Percentiles rank a stretch among this genome's conserved stretches.
These are phyloP conservation scores for Tilletia caries DNA, from an alignment of 1,284 basidiomycete species.

Conservation along the genomic window DNA sequence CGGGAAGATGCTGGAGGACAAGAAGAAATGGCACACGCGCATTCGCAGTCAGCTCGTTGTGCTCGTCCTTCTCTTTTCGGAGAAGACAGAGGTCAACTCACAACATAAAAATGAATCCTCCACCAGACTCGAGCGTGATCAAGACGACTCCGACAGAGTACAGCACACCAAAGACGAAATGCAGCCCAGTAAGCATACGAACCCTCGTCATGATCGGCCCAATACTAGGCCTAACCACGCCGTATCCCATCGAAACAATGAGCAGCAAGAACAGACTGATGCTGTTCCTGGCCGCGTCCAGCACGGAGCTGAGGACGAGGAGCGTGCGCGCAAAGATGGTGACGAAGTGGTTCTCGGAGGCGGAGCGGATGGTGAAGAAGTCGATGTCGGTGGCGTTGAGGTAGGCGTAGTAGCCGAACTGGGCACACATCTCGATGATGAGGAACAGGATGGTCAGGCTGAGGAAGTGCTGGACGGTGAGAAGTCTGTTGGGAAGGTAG, in stretches of 20 bases:
- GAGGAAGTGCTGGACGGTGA: constrained; percentile 73
- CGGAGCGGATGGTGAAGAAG: constrained; percentile 36
- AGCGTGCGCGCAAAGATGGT: constrained; percentile 42
- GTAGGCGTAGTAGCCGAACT: constrained; percentile 45
- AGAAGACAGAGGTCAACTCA: neutral
- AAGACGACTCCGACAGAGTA: constrained; percentile 60
- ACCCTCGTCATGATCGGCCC: constrained; percentile 75
- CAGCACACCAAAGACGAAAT: constrained; percentile 85
- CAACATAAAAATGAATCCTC: constrained; percentile 54
- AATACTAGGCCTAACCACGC: constrained; percentile 64
- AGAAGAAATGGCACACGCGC: neutral
- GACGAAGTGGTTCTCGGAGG: constrained; percentile 26
- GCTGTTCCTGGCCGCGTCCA: constrained; percentile 89
- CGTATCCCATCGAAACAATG: constrained; percentile 64
- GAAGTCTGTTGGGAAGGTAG: constrained; percentile 20
- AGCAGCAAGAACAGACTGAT: constrained; percentile 92
- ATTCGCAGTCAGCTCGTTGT: neutral
- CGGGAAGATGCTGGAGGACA: neutral
- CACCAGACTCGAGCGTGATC: constrained; percentile 70
- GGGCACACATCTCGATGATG: constrained; percentile 84
- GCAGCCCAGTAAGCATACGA: constrained; percentile 70
- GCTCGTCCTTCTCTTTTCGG: neutral
- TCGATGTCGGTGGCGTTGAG: constrained; percentile 46
- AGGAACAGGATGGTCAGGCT: constrained; percentile 85
- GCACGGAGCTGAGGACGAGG: constrained; percentile 58